phyloP scores from a whole-genome alignment of 2,329 filamentous ascomycete genomes.

The Xylaria sp. region DNA sequence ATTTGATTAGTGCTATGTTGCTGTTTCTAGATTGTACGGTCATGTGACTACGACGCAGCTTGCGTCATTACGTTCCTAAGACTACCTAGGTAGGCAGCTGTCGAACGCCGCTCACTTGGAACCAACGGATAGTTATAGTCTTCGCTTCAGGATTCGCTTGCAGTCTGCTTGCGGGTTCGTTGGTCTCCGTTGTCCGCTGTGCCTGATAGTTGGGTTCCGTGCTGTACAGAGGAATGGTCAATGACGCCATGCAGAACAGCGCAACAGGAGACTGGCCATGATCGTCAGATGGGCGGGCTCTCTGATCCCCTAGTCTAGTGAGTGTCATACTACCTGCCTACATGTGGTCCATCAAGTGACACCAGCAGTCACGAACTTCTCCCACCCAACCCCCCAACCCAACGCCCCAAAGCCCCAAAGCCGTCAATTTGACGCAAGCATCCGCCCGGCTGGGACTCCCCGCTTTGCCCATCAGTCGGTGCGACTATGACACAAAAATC shows the following conservation, averaged over 20 bases:
- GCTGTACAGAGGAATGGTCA: neutral
- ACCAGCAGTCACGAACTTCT: slow-evolving; percentile 21
- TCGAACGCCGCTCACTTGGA: slow-evolving; percentile 11
- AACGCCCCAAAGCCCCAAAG: neutral
- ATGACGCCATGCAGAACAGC: slow-evolving; percentile 2
- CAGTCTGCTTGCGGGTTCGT: neutral
- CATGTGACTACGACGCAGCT: slow-evolving; percentile 3
- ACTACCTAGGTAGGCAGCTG: slow-evolving; percentile 14
- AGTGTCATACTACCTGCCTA: slow-evolving; percentile 12
- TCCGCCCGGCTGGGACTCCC: slow-evolving; percentile 34
- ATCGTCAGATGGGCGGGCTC: neutral
- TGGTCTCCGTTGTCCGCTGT: slow-evolving; percentile 2
- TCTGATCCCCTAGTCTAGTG: neutral
- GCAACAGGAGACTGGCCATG: slow-evolving; percentile 12
- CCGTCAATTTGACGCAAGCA: slow-evolving; percentile 31
- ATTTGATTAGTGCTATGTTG: slow-evolving; percentile 1
- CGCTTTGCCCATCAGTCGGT: slow-evolving; percentile 6
- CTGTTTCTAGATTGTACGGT: slow-evolving; percentile 4
- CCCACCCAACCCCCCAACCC: neutral
- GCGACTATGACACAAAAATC: neutral
- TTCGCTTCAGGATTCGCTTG: slow-evolving; percentile 6
- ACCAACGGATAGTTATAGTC: slow-evolving; percentile 4
- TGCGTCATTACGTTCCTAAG: slow-evolving; percentile 15
- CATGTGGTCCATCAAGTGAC: slow-evolving; percentile 22
- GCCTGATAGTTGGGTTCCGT: neutral